Evolutionary conservation across 805 yeast species (phyloP).

Genomic region (Candida silvicultrix): DNA sequence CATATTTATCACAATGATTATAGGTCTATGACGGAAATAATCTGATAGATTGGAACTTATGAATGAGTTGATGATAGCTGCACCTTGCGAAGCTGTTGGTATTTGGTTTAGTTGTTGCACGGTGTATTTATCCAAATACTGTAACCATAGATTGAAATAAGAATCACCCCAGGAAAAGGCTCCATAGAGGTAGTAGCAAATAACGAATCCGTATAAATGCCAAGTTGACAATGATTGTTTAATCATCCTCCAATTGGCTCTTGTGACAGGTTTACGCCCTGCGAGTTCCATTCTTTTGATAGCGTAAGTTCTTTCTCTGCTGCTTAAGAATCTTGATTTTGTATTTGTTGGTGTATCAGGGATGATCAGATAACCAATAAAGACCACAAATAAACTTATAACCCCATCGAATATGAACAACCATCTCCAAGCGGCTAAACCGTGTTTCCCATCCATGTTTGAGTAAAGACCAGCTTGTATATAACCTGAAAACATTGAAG

Average conservation of each 20-base stretch:
- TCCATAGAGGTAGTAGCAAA: conserved; percentile 9
- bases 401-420: conserved; percentile 32
- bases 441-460: conserved; percentile 31
- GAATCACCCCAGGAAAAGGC: conserved; percentile 13
- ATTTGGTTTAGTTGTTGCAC: conserved; percentile 23
- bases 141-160: conserved; percentile 26
- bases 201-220: conserved; percentile 9
- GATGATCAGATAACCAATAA: conserved; percentile 32
- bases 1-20: conserved; percentile 18
- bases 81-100: conserved; percentile 28
- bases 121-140: conserved; percentile 18
- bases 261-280: conserved; percentile 8
- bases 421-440: conserved; percentile 40
- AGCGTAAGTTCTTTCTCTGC: conserved; percentile 6
- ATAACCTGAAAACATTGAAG: conserved; percentile 42
- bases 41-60: conserved; percentile 25
- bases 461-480: conserved; percentile 41
- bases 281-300: conserved; percentile 7
- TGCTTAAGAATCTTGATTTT: conserved; percentile 7
- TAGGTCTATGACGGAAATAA: conserved; percentile 22
- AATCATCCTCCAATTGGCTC: conserved; percentile 1
- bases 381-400: conserved; percentile 28
- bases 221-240: conserved; percentile 8
- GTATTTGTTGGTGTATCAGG: conserved; percentile 32
- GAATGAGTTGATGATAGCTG: conserved; percentile 22